Percentiles rank a stretch among this genome's conserved stretches.
phyloP scores from a whole-genome alignment of 2,329 filamentous ascomycete species.

The Pezicula radicicola region DNA sequence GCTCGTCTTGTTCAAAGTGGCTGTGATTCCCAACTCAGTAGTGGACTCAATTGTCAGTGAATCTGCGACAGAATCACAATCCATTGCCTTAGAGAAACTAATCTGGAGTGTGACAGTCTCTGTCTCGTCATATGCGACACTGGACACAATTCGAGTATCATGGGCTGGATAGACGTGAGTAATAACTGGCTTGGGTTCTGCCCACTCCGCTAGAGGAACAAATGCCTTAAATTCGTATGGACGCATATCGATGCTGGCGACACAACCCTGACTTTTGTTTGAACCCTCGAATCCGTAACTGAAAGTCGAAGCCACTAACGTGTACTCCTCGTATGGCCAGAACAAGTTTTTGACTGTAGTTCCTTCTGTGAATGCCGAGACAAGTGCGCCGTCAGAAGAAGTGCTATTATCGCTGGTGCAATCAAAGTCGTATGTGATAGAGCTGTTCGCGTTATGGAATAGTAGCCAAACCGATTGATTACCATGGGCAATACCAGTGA shows the following conservation, averaged over 20 bases:
- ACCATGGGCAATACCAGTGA: slow-evolving; percentile 42
- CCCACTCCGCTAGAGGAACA: slow-evolving; percentile 48
- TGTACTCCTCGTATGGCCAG: slow-evolving; percentile 56
- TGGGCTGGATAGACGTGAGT: slow-evolving; percentile 55
- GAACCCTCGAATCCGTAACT: slow-evolving; percentile 30
- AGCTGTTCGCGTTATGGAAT: slow-evolving; percentile 42
- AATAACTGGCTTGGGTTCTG: slow-evolving; percentile 50
- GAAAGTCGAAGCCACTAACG: slow-evolving; percentile 41
- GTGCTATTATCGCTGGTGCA: slow-evolving; percentile 40
- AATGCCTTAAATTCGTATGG: slow-evolving; percentile 55
- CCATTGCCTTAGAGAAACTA: slow-evolving; percentile 58
- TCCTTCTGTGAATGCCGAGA: slow-evolving; percentile 48
- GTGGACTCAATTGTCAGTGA: slow-evolving; percentile 50
- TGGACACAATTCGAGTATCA: slow-evolving; percentile 49
- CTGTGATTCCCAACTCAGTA: slow-evolving; percentile 40
- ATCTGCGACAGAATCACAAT: slow-evolving; percentile 49
- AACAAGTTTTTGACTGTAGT: slow-evolving; percentile 59
- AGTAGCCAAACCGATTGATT: slow-evolving; percentile 39
- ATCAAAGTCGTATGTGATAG: slow-evolving; percentile 49
- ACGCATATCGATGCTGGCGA: slow-evolving; percentile 48
- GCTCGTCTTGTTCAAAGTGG: slow-evolving; percentile 39
- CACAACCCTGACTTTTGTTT: slow-evolving; percentile 42
- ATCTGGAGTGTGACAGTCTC: slow-evolving; percentile 48
- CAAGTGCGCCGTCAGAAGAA: slow-evolving; percentile 33
- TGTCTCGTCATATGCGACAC: slow-evolving; percentile 46